Base-by-base conservation (phyloP, 2,329 filamentous ascomycete species). In the Fusarium sp. region DNA sequence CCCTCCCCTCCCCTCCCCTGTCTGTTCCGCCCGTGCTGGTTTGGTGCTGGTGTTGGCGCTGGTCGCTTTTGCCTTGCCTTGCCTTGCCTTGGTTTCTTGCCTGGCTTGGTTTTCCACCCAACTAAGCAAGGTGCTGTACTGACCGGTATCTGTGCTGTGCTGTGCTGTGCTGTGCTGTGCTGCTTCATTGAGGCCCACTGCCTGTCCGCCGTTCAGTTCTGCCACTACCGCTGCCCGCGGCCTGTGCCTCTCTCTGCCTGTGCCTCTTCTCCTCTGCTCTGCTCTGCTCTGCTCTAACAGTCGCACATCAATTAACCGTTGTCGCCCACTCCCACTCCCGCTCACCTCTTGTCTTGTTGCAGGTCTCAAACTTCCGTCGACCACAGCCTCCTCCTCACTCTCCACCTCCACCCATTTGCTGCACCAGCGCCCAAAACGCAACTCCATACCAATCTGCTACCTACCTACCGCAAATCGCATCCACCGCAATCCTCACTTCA, bases 401-500 rank as follows among this genome's bases (percentile, higher is more conserved):
- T 68, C 58, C 67, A 51, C 52, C 67, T 70, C 63, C 63, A 50
- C 66, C 55, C 36, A 62, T 65, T 69, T 44, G 66, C 53, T 70
- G 66, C 57, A 66, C 38, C 61, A 56, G 60, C 49, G 39, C 56
- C 61, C 39, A 62, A 56, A 57, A 60, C 67, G 51, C 57, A 67
- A 62, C 66, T 69, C 67, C 57, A 70, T 70, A 70, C 67, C 65
- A 56, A 69, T 66, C 66, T 56, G 62, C 62, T 58, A 67, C 62
- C 63, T 63, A 52, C 45, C 53, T 67, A 63, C 66, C 58, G 42
- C 54, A 69, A 67, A 53, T 39, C 53, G 62, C 67, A 67, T 59
- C 65, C 65, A 70, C 67, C 62, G 50, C 62, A 64, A 67, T 67
- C 66, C 50, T 70, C 50, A 64, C 54, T 64, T 57, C 47, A 31